phyloP scores from a whole-genome alignment of 495 filamentous ascomycete species.

The Pyrenula aspistea region DNA sequence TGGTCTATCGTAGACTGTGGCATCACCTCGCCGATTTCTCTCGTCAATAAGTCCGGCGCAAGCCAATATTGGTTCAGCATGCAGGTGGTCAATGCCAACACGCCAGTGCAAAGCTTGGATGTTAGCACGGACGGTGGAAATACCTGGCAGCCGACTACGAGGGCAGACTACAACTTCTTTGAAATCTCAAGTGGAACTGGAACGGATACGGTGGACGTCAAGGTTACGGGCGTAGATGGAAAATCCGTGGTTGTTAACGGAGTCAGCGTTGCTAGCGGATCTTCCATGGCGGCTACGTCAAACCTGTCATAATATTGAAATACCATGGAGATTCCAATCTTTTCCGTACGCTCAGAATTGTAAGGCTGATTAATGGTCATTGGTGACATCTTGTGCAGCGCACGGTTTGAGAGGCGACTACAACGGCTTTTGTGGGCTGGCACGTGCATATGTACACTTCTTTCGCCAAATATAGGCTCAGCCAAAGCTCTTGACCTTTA shows the following conservation, averaged over 20 bases:
- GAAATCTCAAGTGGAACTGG: slow-evolving; percentile 41
- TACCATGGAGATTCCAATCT: too few relatives aligned
- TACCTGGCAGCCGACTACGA: slow-evolving; percentile 36
- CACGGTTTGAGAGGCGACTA: too few relatives aligned
- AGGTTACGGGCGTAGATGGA: slow-evolving; percentile 37
- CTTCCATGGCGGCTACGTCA: not conserved
- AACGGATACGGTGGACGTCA: slow-evolving; percentile 35
- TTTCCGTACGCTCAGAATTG: too few relatives aligned
- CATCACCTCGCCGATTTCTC: slow-evolving; percentile 33
- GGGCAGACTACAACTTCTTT: slow-evolving; percentile 48
- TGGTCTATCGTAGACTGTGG: slow-evolving; percentile 39
- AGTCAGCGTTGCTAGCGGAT: not conserved
- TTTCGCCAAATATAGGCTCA: too few relatives aligned
- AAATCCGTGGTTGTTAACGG: slow-evolving; percentile 15
- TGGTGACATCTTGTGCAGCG: too few relatives aligned
- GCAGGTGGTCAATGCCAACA: slow-evolving; percentile 47
- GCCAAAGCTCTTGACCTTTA: too few relatives aligned
- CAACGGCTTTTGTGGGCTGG: too few relatives aligned
- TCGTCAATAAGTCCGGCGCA: slow-evolving; percentile 46
- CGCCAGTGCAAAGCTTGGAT: slow-evolving; percentile 36
- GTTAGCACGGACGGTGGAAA: slow-evolving; percentile 44
- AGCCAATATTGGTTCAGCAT: slow-evolving; percentile 43
- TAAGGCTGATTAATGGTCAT: too few relatives aligned
- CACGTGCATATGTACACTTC: too few relatives aligned
- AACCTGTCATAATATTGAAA: not conserved